phyloP scores from a whole-genome alignment of 805 yeast species.

The Jamesozyma rosinii region DNA sequence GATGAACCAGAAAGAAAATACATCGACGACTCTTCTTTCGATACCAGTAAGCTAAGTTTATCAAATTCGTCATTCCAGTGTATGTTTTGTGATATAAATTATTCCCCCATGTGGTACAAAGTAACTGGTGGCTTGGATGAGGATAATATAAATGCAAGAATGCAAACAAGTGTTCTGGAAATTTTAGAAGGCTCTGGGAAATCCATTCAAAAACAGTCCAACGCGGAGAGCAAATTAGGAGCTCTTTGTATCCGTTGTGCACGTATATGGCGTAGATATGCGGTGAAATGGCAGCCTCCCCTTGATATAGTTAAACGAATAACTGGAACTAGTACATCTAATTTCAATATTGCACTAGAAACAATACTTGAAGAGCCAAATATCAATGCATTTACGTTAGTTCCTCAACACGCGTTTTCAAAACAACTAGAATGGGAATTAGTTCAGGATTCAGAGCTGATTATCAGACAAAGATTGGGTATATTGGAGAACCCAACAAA shows the following conservation, averaged over 20 bases:
- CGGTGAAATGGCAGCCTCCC: constrained; percentile 78
- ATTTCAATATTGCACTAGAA: constrained; percentile 11
- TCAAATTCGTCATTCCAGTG: constrained; percentile 45
- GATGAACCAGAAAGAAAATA: constrained; percentile 20
- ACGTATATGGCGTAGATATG: constrained; percentile 83
- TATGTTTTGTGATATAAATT: constrained; percentile 51
- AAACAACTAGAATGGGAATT: constrained; percentile 59
- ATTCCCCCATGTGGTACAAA: constrained; percentile 32
- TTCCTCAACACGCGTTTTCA: constrained; percentile 19
- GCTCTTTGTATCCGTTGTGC: constrained; percentile 87
- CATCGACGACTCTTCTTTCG: constrained; percentile 51
- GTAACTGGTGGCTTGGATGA: constrained; percentile 29
- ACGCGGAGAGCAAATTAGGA: constrained; percentile 29
- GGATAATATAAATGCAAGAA: constrained; percentile 15
- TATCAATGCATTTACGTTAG: constrained; percentile 9
- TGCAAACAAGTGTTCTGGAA: constrained; percentile 18
- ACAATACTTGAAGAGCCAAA: constrained; percentile 14
- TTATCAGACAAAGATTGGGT: constrained; percentile 41
- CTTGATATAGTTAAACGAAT: constrained; percentile 47
- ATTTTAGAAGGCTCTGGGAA: constrained; percentile 12
- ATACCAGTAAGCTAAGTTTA: constrained; percentile 39
- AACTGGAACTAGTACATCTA: constrained; percentile 16
- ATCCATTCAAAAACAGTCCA: constrained; percentile 6
- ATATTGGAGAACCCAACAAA: constrained; percentile 12
- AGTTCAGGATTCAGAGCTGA: constrained; percentile 49